Conservation (phyloP, 2,329 filamentous ascomycete species). For the Trichoderma afroharzianum region DNA sequence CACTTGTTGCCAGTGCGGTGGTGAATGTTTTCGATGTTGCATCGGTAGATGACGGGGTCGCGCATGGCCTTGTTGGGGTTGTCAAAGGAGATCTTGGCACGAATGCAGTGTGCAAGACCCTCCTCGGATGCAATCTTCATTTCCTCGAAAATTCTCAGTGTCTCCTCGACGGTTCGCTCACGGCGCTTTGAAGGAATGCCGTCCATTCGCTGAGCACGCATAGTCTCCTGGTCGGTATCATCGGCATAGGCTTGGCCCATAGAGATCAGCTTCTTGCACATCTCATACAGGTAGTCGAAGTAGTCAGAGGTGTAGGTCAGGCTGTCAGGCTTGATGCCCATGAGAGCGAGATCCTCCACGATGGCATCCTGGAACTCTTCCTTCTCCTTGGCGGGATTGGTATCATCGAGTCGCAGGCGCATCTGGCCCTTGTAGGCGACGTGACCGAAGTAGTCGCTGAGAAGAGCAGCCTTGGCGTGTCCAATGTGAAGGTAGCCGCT, state of each 20-base stretch:
- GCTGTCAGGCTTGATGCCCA: constrained; percentile 86
- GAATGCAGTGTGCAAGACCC: constrained; percentile 83
- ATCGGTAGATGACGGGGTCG: constrained; percentile 96
- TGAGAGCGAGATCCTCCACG: constrained; percentile 81
- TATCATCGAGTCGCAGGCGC: constrained; percentile 92
- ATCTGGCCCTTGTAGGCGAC: constrained; percentile 88
- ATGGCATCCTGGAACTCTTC: constrained; percentile 94
- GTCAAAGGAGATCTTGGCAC: constrained; percentile 88
- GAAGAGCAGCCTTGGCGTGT: constrained; percentile 86
- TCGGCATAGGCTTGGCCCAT: constrained; percentile 89
- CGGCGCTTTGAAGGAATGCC: constrained; percentile 79
- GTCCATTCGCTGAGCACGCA: constrained; percentile 80
- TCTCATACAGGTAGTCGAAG: constrained; percentile 87
- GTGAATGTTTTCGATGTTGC: constrained; percentile 64
- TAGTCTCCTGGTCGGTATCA: constrained; percentile 84
- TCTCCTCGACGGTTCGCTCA: constrained; percentile 77
- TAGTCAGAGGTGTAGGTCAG: constrained; percentile 92
- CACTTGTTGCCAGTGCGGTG: constrained; percentile 75
- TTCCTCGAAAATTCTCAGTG: constrained; percentile 79
- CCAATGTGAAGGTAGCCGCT: constrained; percentile 89
- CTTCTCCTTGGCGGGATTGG: constrained; percentile 96
- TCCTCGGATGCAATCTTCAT: constrained; percentile 85
- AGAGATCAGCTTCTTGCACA: constrained; percentile 78
- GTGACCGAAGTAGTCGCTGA: constrained; percentile 97
- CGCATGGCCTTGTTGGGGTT: constrained; percentile 94